These are phyloP conservation scores for Boletus bicolor DNA, from an alignment of 768 basidiomycete genomes.

Conservation along the genomic window DNA sequence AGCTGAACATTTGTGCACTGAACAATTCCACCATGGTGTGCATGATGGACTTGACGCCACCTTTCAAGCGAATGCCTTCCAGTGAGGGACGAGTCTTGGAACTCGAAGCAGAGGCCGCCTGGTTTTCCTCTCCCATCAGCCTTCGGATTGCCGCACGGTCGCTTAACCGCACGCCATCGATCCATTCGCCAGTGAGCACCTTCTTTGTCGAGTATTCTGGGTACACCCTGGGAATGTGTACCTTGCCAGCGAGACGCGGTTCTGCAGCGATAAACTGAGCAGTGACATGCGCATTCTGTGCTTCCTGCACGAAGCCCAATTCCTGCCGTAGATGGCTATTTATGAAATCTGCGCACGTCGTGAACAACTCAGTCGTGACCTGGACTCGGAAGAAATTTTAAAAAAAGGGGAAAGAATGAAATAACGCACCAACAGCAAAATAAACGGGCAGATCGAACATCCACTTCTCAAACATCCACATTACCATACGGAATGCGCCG, in stretches of 20 bases:
- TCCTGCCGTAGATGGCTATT: slow-evolving; percentile 80
- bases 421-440: slow-evolving; percentile 64
- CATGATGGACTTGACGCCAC: slow-evolving; percentile 69
- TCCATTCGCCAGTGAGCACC: slow-evolving; percentile 85
- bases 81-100: slow-evolving; percentile 5
- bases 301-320: slow-evolving; percentile 79
- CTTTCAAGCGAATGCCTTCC: slow-evolving; percentile 41
- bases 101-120: neutral
- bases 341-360: slow-evolving; percentile 56
- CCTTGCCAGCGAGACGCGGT: slow-evolving; percentile 62
- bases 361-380: neutral
- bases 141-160: slow-evolving; percentile 55
- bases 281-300: slow-evolving; percentile 69
- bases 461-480: slow-evolving; percentile 78
- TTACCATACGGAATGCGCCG: slow-evolving; percentile 61
- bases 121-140: slow-evolving; percentile 53
- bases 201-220: slow-evolving; percentile 68
- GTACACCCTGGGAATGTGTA: slow-evolving; percentile 77
- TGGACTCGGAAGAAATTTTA: neutral
- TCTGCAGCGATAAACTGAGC: slow-evolving; percentile 66
- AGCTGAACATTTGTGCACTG: slow-evolving; percentile 86
- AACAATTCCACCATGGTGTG: slow-evolving; percentile 84
- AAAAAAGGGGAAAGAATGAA: neutral
- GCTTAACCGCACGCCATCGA: slow-evolving; percentile 70
- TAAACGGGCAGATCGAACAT: slow-evolving; percentile 85